These are phyloP conservation scores for Conticribra guillardii DNA, from an alignment of 108 stramenopile genomes.

Conservation along the genomic window DNA sequence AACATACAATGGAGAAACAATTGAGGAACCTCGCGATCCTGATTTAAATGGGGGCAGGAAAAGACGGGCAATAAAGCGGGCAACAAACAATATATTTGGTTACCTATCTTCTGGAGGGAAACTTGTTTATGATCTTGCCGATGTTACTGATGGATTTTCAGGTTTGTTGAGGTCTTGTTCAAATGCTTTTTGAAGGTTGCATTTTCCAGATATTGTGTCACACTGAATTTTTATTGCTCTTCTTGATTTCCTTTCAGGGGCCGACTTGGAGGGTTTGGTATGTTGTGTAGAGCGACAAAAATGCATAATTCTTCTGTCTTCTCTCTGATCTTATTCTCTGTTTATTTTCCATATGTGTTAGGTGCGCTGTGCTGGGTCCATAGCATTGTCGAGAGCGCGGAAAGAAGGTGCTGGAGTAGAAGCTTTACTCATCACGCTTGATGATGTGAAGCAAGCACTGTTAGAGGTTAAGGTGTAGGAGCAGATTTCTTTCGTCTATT, in stretches of 20 bases:
- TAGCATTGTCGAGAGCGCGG: constrained; percentile 67
- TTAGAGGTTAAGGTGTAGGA: constrained; percentile 56
- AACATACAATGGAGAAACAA: constrained; percentile 10
- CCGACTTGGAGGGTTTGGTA: constrained; percentile 87
- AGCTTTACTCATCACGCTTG: constrained; percentile 61
- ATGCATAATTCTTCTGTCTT: background rate
- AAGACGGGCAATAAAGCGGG: constrained; percentile 36
- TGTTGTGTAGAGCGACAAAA: no score
- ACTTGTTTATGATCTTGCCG: constrained; percentile 61
- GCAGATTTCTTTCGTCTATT: no score
- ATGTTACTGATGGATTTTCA: constrained; percentile 78
- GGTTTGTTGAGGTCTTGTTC: constrained; percentile 68
- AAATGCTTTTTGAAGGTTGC: background rate
- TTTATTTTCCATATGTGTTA: background rate
- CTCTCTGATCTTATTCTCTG: background rate
- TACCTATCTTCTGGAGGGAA: constrained; percentile 13
- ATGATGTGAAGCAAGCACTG: constrained; percentile 66
- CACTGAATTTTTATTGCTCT: background rate
- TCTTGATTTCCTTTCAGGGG: background rate
- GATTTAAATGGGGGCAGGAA: constrained; percentile 10
- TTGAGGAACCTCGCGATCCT: background rate
- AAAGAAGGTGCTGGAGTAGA: constrained; percentile 65
- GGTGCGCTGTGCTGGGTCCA: constrained; percentile 76
- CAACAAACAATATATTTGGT: constrained; percentile 31
- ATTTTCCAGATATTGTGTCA: background rate